phyloP scores from a whole-genome alignment of 768 basidiomycete species.

The Baorangia bicolor region DNA sequence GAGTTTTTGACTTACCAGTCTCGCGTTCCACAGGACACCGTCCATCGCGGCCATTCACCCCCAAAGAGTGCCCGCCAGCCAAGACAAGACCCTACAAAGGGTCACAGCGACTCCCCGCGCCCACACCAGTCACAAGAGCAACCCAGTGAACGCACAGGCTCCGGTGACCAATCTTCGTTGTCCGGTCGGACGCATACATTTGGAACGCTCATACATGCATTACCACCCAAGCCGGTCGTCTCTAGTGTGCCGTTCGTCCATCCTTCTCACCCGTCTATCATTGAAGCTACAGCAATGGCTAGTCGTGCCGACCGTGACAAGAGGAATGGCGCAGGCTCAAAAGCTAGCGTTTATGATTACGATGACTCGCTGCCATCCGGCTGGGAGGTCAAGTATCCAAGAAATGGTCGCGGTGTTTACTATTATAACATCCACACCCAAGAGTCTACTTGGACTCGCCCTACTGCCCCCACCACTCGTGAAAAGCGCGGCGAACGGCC shows the following conservation, averaged over 20 bases:
- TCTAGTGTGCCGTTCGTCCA: constrained; percentile 51
- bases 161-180: constrained; percentile 22
- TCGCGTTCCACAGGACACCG: constrained; percentile 30
- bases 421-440: constrained; percentile 59
- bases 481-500: constrained; percentile 25
- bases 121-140: constrained; percentile 10
- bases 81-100: constrained; percentile 14
- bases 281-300: constrained; percentile 63
- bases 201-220: constrained; percentile 57
- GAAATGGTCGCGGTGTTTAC: constrained; percentile 48
- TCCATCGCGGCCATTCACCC: constrained; percentile 16
- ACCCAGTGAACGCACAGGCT: constrained; percentile 11
- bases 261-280: constrained; percentile 56
- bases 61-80: constrained; percentile 12
- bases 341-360: constrained; percentile 24
- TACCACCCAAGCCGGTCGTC: constrained; percentile 64
- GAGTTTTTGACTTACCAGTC: constrained; percentile 49
- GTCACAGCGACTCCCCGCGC: constrained; percentile 1
- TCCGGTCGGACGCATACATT: constrained; percentile 26
- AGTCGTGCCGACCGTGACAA: constrained; percentile 44
- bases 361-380: constrained; percentile 47
- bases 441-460: constrained; percentile 58
- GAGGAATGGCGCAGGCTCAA: constrained; percentile 36
- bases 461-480: constrained; percentile 35
- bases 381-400: constrained; percentile 59